These are phyloP conservation scores for Diaporthe eres DNA, from an alignment of 2,329 filamentous ascomycete species.

Conservation along the genomic window DNA sequence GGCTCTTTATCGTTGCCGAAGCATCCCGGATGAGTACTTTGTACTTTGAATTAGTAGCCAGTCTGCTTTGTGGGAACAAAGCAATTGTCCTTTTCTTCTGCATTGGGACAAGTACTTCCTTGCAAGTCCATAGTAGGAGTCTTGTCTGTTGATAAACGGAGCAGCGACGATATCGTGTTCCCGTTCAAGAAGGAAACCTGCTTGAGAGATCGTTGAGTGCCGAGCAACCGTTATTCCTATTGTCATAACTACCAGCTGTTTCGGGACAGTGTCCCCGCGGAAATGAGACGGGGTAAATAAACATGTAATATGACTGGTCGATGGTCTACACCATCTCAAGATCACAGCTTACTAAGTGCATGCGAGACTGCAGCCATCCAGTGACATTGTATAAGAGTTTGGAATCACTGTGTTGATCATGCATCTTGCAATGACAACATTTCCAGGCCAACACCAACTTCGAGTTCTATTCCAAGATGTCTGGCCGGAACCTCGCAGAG, in stretches of 20 bases:
- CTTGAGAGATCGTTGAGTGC: neutral
- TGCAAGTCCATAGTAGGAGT: too few species aligned
- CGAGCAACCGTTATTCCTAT: too few species aligned
- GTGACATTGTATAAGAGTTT: neutral
- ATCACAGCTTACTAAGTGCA: slow-evolving; percentile 15
- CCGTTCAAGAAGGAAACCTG: neutral
- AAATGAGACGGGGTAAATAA: neutral
- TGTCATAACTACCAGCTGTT: neutral
- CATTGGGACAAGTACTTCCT: neutral
- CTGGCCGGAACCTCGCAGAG: neutral
- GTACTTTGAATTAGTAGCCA: neutral
- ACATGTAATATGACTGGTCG: neutral
- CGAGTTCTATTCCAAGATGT: neutral
- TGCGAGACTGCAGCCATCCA: neutral
- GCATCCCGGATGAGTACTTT: neutral
- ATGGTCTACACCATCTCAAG: neutral
- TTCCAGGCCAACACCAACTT: neutral
- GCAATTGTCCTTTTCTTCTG: neutral
- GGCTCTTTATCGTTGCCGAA: neutral
- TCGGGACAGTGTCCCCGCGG: neutral
- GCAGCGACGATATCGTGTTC: neutral
- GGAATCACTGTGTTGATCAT: neutral
- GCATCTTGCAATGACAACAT: too few species aligned
- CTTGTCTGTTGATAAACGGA: neutral
- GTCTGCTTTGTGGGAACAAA: neutral